Base-by-base conservation (phyloP, 176 grass and related monocot genomes). In the Musa troglodytarum region DNA sequence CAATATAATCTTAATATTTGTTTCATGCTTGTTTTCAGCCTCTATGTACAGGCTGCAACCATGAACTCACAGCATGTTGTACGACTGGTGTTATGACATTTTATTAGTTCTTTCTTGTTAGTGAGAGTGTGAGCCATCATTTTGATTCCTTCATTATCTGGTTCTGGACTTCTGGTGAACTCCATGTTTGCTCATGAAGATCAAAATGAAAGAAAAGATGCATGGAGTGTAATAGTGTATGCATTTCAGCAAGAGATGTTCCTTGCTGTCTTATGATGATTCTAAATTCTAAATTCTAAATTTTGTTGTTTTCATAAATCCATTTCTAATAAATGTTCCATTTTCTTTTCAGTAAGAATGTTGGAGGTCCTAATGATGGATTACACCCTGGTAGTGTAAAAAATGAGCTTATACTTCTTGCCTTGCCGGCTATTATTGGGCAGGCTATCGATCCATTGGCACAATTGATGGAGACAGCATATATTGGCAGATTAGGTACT, bases 391-490 rank as follows among this genome's bases (percentile, higher is more conserved):
- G 61, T 25, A 73, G 67, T 88, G 78, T 85, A 69, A 89, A 25
- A 86, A 89, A 69, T 63, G 93, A 93, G 25, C 87, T 91, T 64
- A 75, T 93, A 82, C 77, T 82, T 73, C 82, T 97, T 81, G 90
- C 94, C 77, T 83, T 97, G 74, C 94, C 88, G 13, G 90, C 94
- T 75, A 80, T 97, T 56, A 2, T 97, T 61, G 88, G 85, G n/a
- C 94, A 97, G 77, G 94, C 90, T 72, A 90, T 97, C 66, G 94
- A 97, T 79, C 94, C 94, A 28, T 80, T 93, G 58, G 90, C 88
- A 1, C 94, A 93, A 68, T 77, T 97, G 78, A 90, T 97, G 94
- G 94, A 97, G 85, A 93, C 94, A 74, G 94, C 88, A 52, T 93
- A 93, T 58, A 85, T 97, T 69, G 94, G 88, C 52, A 88, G 88